Conservation (phyloP, 768 basidiomycete genomes). For the Mycena olivaceomarginata region DNA sequence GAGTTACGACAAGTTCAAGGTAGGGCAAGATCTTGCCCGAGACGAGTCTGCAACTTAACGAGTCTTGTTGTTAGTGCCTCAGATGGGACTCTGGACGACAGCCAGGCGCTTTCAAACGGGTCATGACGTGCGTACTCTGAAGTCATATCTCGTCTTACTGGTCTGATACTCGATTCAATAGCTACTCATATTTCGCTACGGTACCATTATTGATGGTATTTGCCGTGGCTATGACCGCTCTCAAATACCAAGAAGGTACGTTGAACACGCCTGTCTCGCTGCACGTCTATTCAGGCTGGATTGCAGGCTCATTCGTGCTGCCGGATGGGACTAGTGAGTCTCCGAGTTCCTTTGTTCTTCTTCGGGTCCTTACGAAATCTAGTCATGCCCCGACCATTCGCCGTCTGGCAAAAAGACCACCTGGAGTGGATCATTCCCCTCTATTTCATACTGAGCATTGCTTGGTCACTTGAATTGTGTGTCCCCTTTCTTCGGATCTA, state of each 20-base stretch:
- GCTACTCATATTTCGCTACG: constrained; percentile 88
- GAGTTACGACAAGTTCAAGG: constrained; percentile 84
- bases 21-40: background rate
- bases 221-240: constrained; percentile 72
- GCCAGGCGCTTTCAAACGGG: constrained; percentile 90
- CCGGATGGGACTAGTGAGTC: constrained; percentile 58
- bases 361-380: constrained; percentile 14
- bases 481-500: constrained; percentile 47
- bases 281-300: background rate
- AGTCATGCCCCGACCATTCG: constrained; percentile 78
- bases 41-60: background rate
- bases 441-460: constrained; percentile 81
- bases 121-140: constrained; percentile 86
- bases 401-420: constrained; percentile 66
- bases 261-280: background rate
- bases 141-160: constrained; percentile 9
- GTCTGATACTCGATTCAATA: constrained; percentile 41
- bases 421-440: constrained; percentile 79
- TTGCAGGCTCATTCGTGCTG: constrained; percentile 62
- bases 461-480: constrained; percentile 88
- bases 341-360: constrained; percentile 38
- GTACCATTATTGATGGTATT: constrained; percentile 82
- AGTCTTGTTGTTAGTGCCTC: constrained; percentile 63
- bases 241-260: constrained; percentile 87
- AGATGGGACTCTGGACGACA: constrained; percentile 86